These are phyloP conservation scores for Nelumbo lutea DNA, from an alignment of 164 flowering plant genomes.

Conservation along the genomic window DNA sequence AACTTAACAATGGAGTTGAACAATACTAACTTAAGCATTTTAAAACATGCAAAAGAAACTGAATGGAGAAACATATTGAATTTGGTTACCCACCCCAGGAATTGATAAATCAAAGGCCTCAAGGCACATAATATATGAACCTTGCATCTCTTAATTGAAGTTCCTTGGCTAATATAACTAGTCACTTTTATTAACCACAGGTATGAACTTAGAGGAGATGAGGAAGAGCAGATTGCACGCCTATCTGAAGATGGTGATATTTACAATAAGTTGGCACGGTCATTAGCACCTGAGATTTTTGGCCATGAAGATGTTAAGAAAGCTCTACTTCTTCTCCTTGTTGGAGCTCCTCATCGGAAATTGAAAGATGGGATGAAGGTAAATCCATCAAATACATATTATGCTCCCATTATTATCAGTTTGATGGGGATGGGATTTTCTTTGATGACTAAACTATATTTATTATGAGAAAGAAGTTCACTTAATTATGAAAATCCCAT, in stretches of 20 bases:
- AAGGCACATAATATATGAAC: no score
- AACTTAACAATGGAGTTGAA: no score
- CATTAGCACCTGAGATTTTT: conserved; percentile 97
- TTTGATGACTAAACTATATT: background rate
- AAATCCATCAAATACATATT: conserved; percentile 8
- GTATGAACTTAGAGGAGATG: conserved; percentile 76
- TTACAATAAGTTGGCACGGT: conserved; percentile 78
- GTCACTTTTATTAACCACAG: conserved; percentile 28
- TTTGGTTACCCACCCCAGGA: no score
- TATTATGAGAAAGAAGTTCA: background rate
- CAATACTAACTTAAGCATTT: no score
- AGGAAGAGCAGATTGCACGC: conserved; percentile 78
- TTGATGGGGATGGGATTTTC: background rate
- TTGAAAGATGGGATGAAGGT: conserved; percentile 99
- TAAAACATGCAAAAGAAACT: no score
- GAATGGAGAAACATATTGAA: no score
- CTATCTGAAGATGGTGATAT: conserved; percentile 95
- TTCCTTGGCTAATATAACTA: no score
- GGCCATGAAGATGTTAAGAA: conserved; percentile 98
- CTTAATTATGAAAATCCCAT: background rate
- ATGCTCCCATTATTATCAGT: background rate
- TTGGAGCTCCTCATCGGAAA: conserved; percentile 94
- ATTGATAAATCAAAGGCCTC: no score
- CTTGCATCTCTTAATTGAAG: no score
- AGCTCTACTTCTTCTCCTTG: conserved; percentile 96